Conservation (phyloP, 305 asterid genomes). For the Solanum hybrid region DNA sequence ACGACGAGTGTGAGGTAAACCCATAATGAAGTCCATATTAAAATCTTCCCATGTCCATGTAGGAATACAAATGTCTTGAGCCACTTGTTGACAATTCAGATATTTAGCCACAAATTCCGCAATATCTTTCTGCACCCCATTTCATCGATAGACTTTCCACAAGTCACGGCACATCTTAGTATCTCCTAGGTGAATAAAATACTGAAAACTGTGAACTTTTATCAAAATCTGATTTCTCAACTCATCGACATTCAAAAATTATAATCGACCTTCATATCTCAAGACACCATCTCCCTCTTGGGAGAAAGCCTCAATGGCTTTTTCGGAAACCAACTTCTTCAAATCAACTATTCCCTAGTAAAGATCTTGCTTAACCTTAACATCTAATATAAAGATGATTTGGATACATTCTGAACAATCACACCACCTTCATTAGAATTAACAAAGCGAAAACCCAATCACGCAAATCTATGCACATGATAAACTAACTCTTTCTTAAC, state of each 20-base stretch:
- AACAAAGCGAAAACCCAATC: too few relatives aligned
- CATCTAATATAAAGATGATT: too few relatives aligned
- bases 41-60: neutral
- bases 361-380: too few relatives aligned
- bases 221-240: neutral
- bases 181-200: neutral
- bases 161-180: neutral
- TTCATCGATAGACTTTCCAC: neutral
- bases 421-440: too few relatives aligned
- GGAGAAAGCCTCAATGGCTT: too few relatives aligned
- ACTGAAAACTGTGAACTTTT: neutral
- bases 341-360: too few relatives aligned
- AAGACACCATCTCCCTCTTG: neutral
- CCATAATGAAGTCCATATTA: neutral
- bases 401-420: too few relatives aligned
- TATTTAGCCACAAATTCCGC: neutral
- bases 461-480: too few relatives aligned
- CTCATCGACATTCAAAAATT: neutral
- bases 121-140: neutral
- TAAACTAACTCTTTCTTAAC: too few relatives aligned
- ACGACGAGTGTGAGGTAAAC: neutral
- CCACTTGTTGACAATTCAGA: neutral
- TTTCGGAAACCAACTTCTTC: too few relatives aligned
- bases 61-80: neutral
- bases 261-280: neutral